Percentiles rank a stretch among this genome's conserved stretches.
phyloP scores from a whole-genome alignment of 768 basidiomycete species.

The Psilocybe tampanensis region DNA sequence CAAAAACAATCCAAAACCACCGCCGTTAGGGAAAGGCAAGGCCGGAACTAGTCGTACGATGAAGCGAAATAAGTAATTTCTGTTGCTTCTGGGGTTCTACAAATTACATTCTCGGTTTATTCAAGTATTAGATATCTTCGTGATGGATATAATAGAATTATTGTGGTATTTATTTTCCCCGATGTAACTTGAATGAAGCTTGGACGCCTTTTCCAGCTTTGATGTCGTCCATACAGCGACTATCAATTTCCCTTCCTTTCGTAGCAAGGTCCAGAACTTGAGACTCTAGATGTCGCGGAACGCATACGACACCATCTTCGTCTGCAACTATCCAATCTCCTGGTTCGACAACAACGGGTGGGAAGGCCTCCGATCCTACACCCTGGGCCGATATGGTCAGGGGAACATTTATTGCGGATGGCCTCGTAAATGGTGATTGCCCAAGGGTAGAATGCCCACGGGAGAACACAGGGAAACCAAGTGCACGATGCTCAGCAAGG shows the following conservation, averaged over 20 bases:
- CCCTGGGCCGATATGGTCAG: slow-evolving; percentile 50
- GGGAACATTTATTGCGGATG: slow-evolving; percentile 73
- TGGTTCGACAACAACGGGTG: slow-evolving; percentile 60
- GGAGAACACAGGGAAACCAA: slow-evolving; percentile 81
- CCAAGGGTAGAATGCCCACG: slow-evolving; percentile 84
- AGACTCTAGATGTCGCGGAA: slow-evolving; percentile 56
- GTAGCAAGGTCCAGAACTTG: slow-evolving; percentile 61
- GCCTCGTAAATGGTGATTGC: slow-evolving; percentile 81
- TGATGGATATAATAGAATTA: not conserved
- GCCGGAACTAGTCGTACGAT: slow-evolving; percentile 1
- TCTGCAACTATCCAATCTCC: slow-evolving; percentile 89
- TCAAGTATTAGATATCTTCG: slow-evolving; percentile 17
- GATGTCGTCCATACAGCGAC: slow-evolving; percentile 74
- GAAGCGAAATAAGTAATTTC: slow-evolving; percentile 15
- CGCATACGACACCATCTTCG: slow-evolving; percentile 85
- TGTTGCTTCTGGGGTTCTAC: not conserved
- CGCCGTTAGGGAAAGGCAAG: slow-evolving; percentile 8
- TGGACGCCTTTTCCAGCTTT: slow-evolving; percentile 72
- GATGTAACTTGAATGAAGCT: slow-evolving; percentile 76
- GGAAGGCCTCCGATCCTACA: slow-evolving; percentile 45
- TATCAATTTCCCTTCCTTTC: slow-evolving; percentile 67
- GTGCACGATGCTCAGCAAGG: slow-evolving; percentile 69
- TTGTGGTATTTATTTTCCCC: slow-evolving; percentile 45
- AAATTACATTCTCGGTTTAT: slow-evolving; percentile 5
- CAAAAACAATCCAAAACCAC: slow-evolving; percentile 9